Evolutionary conservation across 1,139 yeast species (phyloP), one percentile per base, ranked within the genome.

Genomic region (Yamadazyma dushanensis): DNA sequence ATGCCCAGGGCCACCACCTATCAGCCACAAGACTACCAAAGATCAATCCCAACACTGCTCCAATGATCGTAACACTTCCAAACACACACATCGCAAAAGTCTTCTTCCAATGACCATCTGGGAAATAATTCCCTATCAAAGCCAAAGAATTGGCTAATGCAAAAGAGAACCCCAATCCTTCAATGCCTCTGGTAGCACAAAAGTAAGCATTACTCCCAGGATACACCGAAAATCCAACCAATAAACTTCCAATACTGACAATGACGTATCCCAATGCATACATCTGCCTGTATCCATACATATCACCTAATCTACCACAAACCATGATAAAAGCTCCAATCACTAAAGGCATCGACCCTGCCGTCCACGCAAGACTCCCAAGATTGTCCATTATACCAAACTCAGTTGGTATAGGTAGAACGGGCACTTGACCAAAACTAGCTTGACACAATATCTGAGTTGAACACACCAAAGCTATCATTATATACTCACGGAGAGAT

Each of bases 251-350:
- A 1, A 78, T 33, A 0, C 70, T 59, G 29, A 64, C 59, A 75
- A 78, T 70, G 2, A 53, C 34, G 41, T 65, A 76, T 1, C 84
- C 83, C 4, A 62, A 34, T 2, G 77, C 34, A 44, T 66, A 70
- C 39, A 76, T 45, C 23, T 39, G 51, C 44, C 76, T 76, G 48
- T 77, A 76, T 3, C 85, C 85, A 46, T 63, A 67, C 42, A 76
- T 56, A 50, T 80, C 86, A 10, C 86, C 85, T 16, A 79, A 47
- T 27, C 80, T 65, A 8, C 86, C 86, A 2, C 79, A 70, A 3
- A 73, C 59, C 19, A 80, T 54, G 37, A 80, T 78, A 38, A 80
- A 74, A 0, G 84, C 73, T 7, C 84, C 84, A 8, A 71, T 74
- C 0, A 82, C 71, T 32, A 78, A 55, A 1, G 81, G 70, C 47